Percentiles rank a stretch among this genome's conserved stretches.
Evolutionary conservation across 108 stramenopile species (phyloP).

Genomic region (Schizochytrium sp.): DNA sequence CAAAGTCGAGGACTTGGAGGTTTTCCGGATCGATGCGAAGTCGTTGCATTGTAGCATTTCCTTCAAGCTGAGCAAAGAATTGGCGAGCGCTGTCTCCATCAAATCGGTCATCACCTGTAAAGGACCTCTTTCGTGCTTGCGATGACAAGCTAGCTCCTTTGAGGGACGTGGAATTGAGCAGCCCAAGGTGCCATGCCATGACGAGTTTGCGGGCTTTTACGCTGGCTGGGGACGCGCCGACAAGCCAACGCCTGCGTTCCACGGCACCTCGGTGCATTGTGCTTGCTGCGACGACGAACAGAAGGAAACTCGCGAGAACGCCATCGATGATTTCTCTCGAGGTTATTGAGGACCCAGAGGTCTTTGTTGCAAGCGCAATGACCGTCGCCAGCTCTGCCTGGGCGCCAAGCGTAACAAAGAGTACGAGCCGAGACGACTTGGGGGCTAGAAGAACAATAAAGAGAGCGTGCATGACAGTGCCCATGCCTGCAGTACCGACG

Average conservation of each 20-base stretch:
- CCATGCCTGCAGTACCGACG: background rate
- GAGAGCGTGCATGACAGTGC: background rate
- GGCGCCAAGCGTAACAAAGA: background rate
- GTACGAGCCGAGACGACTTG: background rate
- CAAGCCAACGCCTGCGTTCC: too few species aligned
- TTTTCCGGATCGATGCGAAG: background rate
- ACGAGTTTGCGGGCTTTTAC: too few species aligned
- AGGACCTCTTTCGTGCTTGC: too few species aligned
- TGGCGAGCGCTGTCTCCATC: background rate
- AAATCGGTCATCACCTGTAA: background rate
- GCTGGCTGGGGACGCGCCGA: too few species aligned
- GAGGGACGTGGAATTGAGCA: too few species aligned
- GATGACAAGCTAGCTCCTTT: too few species aligned
- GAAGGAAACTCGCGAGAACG: too few species aligned
- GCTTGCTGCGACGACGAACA: too few species aligned
- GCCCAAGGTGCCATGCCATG: too few species aligned
- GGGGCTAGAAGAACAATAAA: background rate
- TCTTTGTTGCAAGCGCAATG: background rate
- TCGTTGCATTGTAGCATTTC: background rate
- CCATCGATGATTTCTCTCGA: too few species aligned
- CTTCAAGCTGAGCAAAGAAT: background rate
- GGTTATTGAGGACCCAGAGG: too few species aligned
- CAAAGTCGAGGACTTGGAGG: background rate
- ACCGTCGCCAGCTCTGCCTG: background rate
- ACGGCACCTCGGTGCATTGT: too few species aligned